Conservation (phyloP, 2,329 filamentous ascomycete genomes). For the Leptosphaerulina australis region DNA sequence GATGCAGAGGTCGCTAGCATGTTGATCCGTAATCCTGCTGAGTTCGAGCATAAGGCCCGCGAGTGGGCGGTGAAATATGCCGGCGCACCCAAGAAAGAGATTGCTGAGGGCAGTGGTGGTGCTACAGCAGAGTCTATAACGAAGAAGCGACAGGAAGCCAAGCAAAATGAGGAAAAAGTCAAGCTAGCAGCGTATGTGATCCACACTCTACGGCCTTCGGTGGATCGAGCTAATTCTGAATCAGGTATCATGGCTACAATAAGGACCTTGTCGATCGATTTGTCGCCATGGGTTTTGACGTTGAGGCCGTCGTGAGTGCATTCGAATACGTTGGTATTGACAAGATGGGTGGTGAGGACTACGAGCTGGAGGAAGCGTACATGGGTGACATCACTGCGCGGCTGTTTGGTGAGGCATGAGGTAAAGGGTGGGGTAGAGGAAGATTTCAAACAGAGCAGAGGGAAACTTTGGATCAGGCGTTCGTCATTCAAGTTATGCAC, state of each 20-base stretch:
- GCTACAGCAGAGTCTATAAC: constrained; percentile 61
- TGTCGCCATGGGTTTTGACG: constrained; percentile 86
- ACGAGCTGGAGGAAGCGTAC: constrained; percentile 85
- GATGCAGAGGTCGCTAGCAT: constrained; percentile 94
- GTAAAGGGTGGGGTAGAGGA: not conserved
- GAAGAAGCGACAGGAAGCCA: constrained; percentile 60
- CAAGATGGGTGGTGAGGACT: constrained; percentile 75
- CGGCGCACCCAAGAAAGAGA: constrained; percentile 68
- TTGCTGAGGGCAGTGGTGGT: constrained; percentile 60
- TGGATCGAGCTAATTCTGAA: constrained; percentile 37
- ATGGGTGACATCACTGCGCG: constrained; percentile 89
- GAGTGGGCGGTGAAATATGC: constrained; percentile 90
- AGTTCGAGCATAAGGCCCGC: constrained; percentile 80
- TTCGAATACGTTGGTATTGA: constrained; percentile 85
- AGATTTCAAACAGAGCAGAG: not conserved
- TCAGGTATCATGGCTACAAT: constrained; percentile 86
- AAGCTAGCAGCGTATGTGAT: constrained; percentile 60
- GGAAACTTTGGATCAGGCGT: constrained; percentile 17
- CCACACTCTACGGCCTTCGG: too few species aligned
- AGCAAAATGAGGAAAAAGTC: constrained; percentile 64
- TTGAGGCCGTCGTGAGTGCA: constrained; percentile 83
- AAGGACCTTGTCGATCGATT: constrained; percentile 83
- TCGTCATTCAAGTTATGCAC: constrained; percentile 14
- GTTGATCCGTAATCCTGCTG: constrained; percentile 77
- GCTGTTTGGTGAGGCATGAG: constrained; percentile 73